Conservation (phyloP, 2,329 filamentous ascomycete genomes). For the Tolypocladium ophioglossoides region DNA sequence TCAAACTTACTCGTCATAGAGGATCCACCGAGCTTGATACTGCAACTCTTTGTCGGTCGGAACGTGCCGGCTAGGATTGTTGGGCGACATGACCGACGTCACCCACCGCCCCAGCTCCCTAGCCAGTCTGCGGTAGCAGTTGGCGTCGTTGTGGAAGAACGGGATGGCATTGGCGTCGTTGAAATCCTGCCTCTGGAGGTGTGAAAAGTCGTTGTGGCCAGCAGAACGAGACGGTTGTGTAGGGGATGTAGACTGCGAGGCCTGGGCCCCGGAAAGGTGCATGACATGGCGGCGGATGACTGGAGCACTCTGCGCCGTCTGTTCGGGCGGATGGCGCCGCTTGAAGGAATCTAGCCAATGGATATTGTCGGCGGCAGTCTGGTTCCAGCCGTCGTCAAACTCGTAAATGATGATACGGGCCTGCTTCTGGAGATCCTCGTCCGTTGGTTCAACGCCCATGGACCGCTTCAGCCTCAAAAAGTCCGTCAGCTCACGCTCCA, state of each 20-base stretch:
- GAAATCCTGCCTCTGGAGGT: conserved; percentile 2
- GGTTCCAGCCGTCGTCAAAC: conserved; percentile 52
- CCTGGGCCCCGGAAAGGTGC: not conserved
- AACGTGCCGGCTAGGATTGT: conserved; percentile 49
- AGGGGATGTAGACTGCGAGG: conserved; percentile 7
- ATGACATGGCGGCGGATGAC: not conserved
- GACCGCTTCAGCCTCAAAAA: conserved; percentile 35
- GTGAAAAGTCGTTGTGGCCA: conserved; percentile 3
- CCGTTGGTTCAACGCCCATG: conserved; percentile 36
- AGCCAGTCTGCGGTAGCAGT: conserved; percentile 47
- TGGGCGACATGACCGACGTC: conserved; percentile 41
- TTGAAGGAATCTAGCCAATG: conserved; percentile 44
- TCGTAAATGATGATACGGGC: conserved; percentile 53
- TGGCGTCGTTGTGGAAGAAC: conserved; percentile 47
- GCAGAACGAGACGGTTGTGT: conserved; percentile 3
- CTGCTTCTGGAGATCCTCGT: conserved; percentile 44
- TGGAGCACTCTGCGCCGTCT: not conserved
- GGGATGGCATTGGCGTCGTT: conserved; percentile 11
- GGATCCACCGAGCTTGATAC: conserved; percentile 51
- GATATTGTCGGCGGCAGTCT: conserved; percentile 47
- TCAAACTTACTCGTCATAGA: conserved; percentile 48
- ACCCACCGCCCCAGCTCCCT: conserved; percentile 44
- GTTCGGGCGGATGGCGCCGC: conserved; percentile 26
- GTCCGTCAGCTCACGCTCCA: conserved; percentile 45
- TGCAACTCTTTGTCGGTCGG: conserved; percentile 53